phyloP scores from a whole-genome alignment of 805 yeast genomes.

The Metschnikowia anglica region DNA sequence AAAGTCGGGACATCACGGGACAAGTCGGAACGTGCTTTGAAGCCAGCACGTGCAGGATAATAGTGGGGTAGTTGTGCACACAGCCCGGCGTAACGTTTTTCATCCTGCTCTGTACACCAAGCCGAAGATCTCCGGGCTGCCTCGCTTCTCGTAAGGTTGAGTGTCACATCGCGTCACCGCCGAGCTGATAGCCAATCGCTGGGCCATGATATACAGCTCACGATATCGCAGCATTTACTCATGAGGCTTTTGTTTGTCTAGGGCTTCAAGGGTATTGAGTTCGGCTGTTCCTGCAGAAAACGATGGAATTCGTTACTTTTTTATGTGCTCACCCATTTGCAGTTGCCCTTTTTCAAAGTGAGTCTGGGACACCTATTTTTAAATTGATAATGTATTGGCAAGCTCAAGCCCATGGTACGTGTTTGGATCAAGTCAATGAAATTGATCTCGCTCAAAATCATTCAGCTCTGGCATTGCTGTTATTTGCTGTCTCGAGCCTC shows the following conservation, averaged over 20 bases:
- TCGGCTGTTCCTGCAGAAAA: not conserved
- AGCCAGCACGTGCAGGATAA: not conserved
- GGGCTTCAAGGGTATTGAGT: not conserved
- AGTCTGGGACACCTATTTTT: no score
- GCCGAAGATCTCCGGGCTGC: constrained; percentile 11
- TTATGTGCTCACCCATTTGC: no score
- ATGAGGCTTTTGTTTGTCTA: no score
- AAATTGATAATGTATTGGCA: not conserved
- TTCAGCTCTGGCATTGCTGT: no score
- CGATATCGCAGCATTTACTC: no score
- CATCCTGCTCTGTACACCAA: not conserved
- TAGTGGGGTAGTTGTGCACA: constrained; percentile 7
- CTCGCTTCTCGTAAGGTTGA: not conserved
- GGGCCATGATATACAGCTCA: no score
- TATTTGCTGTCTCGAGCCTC: constrained; percentile 1
- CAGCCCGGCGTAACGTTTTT: constrained; percentile 3
- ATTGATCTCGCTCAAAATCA: no score
- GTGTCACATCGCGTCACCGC: not conserved
- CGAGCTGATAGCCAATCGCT: no score
- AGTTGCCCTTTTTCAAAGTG: no score
- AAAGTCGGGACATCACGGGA: constrained; percentile 15
- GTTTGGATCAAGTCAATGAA: no score
- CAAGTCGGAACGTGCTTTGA: constrained; percentile 1
- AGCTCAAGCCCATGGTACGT: no score
- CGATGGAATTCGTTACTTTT: no score